Conservation (phyloP, 768 basidiomycete species). For the Leccinum truebloodii region DNA sequence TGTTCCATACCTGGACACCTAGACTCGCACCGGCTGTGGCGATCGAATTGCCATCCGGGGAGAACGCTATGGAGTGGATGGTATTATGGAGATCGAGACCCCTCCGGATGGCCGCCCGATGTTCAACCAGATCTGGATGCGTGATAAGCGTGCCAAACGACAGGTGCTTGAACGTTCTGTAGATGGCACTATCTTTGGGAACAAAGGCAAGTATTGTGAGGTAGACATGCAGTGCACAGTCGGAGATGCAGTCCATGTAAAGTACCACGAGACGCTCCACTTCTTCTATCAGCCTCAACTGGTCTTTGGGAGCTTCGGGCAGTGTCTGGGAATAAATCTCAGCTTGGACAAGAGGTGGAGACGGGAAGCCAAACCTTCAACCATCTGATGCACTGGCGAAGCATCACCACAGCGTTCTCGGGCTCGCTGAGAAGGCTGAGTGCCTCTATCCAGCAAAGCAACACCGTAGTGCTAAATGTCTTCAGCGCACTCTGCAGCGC, state of each 20-base stretch:
- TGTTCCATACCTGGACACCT: constrained; percentile 26
- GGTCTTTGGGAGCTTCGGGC: too few relatives aligned
- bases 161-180: too few relatives aligned
- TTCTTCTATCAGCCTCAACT: too few relatives aligned
- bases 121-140: not conserved
- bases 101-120: not conserved
- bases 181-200: too few relatives aligned
- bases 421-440: constrained; percentile 15
- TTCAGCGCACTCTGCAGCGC: constrained; percentile 4
- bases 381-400: constrained; percentile 15
- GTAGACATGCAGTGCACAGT: too few relatives aligned
- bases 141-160: too few relatives aligned
- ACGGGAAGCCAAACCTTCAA: constrained; percentile 8
- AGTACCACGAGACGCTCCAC: too few relatives aligned
- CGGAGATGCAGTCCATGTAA: too few relatives aligned
- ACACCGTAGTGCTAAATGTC: constrained; percentile 8
- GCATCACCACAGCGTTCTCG: constrained; percentile 18
- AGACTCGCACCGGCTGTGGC: constrained; percentile 18
- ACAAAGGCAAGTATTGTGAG: too few relatives aligned
- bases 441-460: constrained; percentile 19
- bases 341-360: not conserved
- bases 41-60: constrained; percentile 11
- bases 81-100: not conserved
- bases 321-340: constrained; percentile 2
- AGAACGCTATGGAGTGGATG: constrained; percentile 17